Conservation (phyloP, 495 filamentous ascomycete genomes). For the Penicillium tannophilum region DNA sequence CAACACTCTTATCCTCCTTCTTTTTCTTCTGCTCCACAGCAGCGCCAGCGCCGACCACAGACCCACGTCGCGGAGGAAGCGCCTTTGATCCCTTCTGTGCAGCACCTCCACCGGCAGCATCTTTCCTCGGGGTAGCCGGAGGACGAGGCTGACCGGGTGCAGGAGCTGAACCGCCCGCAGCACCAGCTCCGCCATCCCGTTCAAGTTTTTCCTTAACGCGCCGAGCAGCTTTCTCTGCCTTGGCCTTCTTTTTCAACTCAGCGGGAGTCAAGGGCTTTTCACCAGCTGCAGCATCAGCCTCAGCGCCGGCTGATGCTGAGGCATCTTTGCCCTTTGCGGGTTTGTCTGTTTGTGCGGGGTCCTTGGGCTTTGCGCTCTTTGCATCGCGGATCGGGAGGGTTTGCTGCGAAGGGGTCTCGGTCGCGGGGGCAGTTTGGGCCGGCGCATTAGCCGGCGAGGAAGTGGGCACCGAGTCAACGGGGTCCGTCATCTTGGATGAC, state of each 20-base stretch:
- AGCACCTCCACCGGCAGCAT: constrained; percentile 27
- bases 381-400: constrained; percentile 30
- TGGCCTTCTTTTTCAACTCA: constrained; percentile 74
- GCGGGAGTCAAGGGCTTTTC: constrained; percentile 60
- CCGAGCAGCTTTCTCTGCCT: constrained; percentile 76
- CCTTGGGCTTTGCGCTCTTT: constrained; percentile 27
- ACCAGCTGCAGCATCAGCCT: constrained; percentile 17
- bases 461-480: constrained; percentile 28
- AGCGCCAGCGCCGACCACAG: constrained; percentile 28
- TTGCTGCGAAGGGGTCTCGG: constrained; percentile 28
- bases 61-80: constrained; percentile 32
- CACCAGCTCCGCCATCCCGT: constrained; percentile 36
- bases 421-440: constrained; percentile 14
- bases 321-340: constrained; percentile 32
- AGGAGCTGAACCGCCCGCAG: constrained; percentile 26
- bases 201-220: constrained; percentile 64
- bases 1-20: constrained; percentile 69
- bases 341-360: constrained; percentile 36
- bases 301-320: constrained; percentile 11
- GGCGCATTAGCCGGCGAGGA: constrained; percentile 17
- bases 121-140: constrained; percentile 51
- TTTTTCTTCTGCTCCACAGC: constrained; percentile 48
- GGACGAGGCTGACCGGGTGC: constrained; percentile 25
- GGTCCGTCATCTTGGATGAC: constrained; percentile 35
- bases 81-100: constrained; percentile 45